Conservation (phyloP, 768 basidiomycete genomes). For the Omphalotus guepiniiformis region DNA sequence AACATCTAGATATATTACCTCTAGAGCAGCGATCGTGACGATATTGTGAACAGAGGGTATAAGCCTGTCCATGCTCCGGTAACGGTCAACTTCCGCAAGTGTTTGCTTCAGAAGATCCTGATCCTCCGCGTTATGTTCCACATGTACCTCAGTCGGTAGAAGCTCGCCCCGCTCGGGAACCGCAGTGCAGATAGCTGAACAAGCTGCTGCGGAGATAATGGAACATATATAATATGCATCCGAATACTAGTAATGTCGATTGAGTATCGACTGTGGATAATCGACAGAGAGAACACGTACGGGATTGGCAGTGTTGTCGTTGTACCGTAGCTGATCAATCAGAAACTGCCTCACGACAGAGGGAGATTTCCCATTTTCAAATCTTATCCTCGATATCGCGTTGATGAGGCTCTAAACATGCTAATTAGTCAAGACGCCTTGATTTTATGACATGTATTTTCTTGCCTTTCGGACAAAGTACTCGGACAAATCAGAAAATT, state of each 20-base stretch:
- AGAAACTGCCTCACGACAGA: slow-evolving; percentile 83
- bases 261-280: background rate
- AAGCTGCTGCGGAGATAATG: slow-evolving; percentile 77
- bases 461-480: slow-evolving; percentile 93
- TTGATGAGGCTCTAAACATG: slow-evolving; percentile 62
- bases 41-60: slow-evolving; percentile 94
- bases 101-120: slow-evolving; percentile 68
- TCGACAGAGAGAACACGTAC: slow-evolving; percentile 40
- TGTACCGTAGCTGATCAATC: slow-evolving; percentile 89
- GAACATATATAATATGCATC: slow-evolving; percentile 90
- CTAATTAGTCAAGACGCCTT: background rate
- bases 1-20: slow-evolving; percentile 73
- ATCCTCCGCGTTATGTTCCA: slow-evolving; percentile 67
- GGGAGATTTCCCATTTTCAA: slow-evolving; percentile 83
- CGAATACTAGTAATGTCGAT: slow-evolving; percentile 55
- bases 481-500: slow-evolving; percentile 86
- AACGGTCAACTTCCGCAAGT: slow-evolving; percentile 80
- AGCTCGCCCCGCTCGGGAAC: slow-evolving; percentile 81
- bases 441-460: slow-evolving; percentile 7
- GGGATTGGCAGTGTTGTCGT: slow-evolving; percentile 89
- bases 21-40: slow-evolving; percentile 85
- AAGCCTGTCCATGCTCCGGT: slow-evolving; percentile 90
- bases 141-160: slow-evolving; percentile 59
- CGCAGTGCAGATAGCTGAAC: slow-evolving; percentile 69
- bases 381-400: slow-evolving; percentile 82